Evolutionary conservation across 345 rosid genomes (phyloP), one percentile per base, ranked within the genome.

Genomic region (Passiflora organensis): DNA sequence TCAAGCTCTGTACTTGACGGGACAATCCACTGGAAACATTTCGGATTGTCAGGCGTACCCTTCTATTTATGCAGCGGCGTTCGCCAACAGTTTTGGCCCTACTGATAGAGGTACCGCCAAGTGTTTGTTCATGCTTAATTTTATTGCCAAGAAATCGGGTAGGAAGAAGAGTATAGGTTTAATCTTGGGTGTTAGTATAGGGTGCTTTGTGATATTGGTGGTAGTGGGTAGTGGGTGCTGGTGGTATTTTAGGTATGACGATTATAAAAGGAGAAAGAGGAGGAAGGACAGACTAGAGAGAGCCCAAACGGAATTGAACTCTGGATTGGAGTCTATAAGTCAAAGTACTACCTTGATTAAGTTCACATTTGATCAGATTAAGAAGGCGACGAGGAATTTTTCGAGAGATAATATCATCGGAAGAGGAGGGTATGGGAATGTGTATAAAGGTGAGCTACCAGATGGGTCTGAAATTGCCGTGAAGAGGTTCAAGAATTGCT

Each of bases 361-460:
- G 59, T 85, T 78, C 63, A 65, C 79, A 15, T 77, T 81, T 51
- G 94, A 91, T 28, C 94, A 87, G 66, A 85, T 91, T 69, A 85
- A 66, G 79, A 75, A 74, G 69, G 84, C 95, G 0, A 87, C 96
- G 15, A 70, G 77, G 67, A 85, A 70, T 60, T 91, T 87, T 76
- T 76, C 84, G 2, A 76, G 94, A 61, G 78, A 80, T 56, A 72
- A 77, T 68, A 81, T 91, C 41, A 73, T 87, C 19, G 96, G 97
- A 42, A 70, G 71, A 63, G 97, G 97, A 59, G 97, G 96, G 0
- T 91, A 80, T 61, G 97, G 97, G 28, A 91, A 91, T 75, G 97
- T 87, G 43, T 87, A 77, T 64, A 71, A 76, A 56, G 96, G 97
- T 10, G 69, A 63, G 38, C 65, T 87, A 70, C 62, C 55, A 1